A percentile compares a stretch with the other conserved stretches of the same genome.
Evolutionary conservation across 2,329 filamentous ascomycete genomes (phyloP).

Genomic region (Talaromyces sp.): DNA sequence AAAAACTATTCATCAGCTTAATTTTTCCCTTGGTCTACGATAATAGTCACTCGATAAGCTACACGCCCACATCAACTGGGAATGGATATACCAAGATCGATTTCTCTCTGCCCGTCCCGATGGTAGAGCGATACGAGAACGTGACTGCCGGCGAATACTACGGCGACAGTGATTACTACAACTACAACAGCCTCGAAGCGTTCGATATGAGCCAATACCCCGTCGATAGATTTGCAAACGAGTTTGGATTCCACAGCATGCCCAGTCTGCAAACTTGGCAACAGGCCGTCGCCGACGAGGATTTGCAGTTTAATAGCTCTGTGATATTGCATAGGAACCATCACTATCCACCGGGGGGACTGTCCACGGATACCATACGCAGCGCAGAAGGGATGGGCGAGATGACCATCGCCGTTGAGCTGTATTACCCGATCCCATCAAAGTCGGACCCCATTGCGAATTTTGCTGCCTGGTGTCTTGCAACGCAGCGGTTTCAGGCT

Average conservation of each 20-base stretch:
- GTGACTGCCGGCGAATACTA: slow-evolving; percentile 53
- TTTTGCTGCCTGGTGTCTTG: slow-evolving; percentile 60
- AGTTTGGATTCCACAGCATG: slow-evolving; percentile 64
- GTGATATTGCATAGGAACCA: slow-evolving; percentile 57
- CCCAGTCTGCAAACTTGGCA: slow-evolving; percentile 59
- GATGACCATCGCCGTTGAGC: slow-evolving; percentile 56
- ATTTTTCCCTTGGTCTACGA: slow-evolving; percentile 57
- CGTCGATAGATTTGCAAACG: slow-evolving; percentile 59
- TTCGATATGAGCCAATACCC: slow-evolving; percentile 58
- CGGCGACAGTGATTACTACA: slow-evolving; percentile 60
- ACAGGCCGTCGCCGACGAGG: slow-evolving; percentile 49
- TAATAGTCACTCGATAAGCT: slow-evolving; percentile 59
- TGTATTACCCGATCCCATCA: slow-evolving; percentile 57
- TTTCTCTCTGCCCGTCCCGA: slow-evolving; percentile 51
- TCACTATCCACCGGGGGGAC: slow-evolving; percentile 53
- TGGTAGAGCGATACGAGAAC: slow-evolving; percentile 58
- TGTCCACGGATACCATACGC: slow-evolving; percentile 43
- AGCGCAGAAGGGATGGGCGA: slow-evolving; percentile 44
- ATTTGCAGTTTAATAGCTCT: slow-evolving; percentile 58
- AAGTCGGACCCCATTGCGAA: slow-evolving; percentile 55
- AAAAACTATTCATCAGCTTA: slow-evolving; percentile 55
- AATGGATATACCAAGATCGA: slow-evolving; percentile 58
- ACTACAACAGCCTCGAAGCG: slow-evolving; percentile 53
- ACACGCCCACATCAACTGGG: slow-evolving; percentile 58
- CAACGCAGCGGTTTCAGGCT: slow-evolving; percentile 63